Base-by-base conservation (phyloP, 805 yeast species). In the Tetrapisispora arboricola region DNA sequence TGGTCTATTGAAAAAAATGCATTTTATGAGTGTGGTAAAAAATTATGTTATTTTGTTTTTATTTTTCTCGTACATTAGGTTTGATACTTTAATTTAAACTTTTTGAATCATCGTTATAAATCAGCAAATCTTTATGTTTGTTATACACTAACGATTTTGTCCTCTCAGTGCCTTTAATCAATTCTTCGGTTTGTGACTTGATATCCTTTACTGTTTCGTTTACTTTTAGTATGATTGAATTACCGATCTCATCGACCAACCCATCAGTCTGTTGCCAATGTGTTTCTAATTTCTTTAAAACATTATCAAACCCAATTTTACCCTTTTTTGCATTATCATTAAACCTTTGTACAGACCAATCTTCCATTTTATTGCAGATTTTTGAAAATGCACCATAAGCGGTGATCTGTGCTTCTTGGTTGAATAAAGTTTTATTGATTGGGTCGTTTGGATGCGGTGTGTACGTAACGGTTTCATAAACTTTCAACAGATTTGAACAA, bases 261-360 rank as follows among this genome's bases (percentile, higher is more conserved):
- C 48, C 46, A 13, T 54, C 55, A 21, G 48, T 50, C 24, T 50
- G 54, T 13, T 57, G 57, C 62, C 62, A 57, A 26, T 48, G 52
- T 36, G 58, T 54, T 36, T 67, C 66, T 30, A 69, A 63, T 10
- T 68, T 56, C 42, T 73, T 58, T 42, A 90, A 67, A 2, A 92
- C 96, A 2, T 75, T 60, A 47, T 92, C 97, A 50, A 90, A 88
- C 0, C 96, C 98, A 24, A 63, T 50, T 50, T 78, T 81, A 24
- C 98, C 98, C 50, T 75, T 75, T 41, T 63, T 64, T 13, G 97
- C 96, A 60, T 90, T 90, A 58, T 84, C 92, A 34, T 79, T 76
- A 61, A 90, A 92, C 58, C 96, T 69, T 54, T 84, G 84, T 6
- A 85, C 81, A 0, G 88, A 76, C 95, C 96, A 90, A 38, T 86